Evolutionary conservation across 805 yeast species (phyloP), one percentile per base, ranked within the genome.

Genomic region (Suhomyces faveliae): DNA sequence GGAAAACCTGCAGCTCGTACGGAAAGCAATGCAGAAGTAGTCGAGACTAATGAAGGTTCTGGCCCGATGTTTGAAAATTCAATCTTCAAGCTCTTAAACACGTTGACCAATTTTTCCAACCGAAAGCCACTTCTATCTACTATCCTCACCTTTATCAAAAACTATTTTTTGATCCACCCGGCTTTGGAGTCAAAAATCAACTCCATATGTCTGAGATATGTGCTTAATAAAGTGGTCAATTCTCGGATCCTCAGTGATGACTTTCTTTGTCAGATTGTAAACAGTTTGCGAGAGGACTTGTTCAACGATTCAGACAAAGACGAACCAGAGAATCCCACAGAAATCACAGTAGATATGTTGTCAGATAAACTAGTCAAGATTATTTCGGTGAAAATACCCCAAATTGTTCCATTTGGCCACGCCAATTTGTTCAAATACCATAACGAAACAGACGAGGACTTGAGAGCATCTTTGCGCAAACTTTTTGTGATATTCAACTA

Each of bases 101-200:
- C 59, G 1, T 11, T 61, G 22, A 54, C 59, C 7, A 42, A 46
- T 22, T 48, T 63, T 35, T 53, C 57, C 21, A 24, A 35, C 23
- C 40, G 58, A 21, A 58, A 57, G 37, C 63, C 64, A 8, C 38
- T 61, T 15, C 40, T 58, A 10, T 24, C 49, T 11, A 50, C 53
- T 2, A 12, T 53, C 4, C 21, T 60, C 19, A 20, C 19, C 2
- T 42, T 42, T 19, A n/a, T 23, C 30, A 41, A 41, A 23, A 27
- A 21, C n/a, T 44, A 39, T 15, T 8, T 45, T 2, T 22, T n/a
- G 11, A 20, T 24, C 30, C n/a, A 45, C 40, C 19, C 27, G 35
- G 9, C 22, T 51, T 9, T 48, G 47, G 4, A 27, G 22, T 1
- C n/a, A 50, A 11, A 45, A 41, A 12, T 47, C 45, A 8, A 38